phyloP scores from a whole-genome alignment of 2,329 filamentous ascomycete genomes.

The Aspergillus awamori region DNA sequence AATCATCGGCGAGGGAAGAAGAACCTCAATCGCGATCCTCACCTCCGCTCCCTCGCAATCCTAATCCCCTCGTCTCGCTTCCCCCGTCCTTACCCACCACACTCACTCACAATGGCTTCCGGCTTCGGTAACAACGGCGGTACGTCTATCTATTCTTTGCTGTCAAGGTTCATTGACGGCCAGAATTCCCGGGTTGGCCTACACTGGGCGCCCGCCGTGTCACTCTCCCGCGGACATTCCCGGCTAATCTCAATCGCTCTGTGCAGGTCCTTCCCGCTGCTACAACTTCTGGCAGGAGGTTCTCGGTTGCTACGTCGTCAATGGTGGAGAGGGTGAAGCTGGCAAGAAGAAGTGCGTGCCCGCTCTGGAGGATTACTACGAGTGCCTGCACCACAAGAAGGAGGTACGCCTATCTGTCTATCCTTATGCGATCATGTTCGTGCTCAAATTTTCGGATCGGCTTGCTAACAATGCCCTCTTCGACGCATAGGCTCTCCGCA shows the following conservation, averaged over 20 bases:
- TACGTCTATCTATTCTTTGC: slow-evolving; percentile 35
- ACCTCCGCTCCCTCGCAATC: slow-evolving; percentile 23
- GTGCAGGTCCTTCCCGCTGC: slow-evolving; percentile 73
- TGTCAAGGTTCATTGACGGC: slow-evolving; percentile 7
- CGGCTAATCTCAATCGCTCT: slow-evolving; percentile 27
- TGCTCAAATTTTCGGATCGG: neutral
- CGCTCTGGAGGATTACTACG: slow-evolving; percentile 93
- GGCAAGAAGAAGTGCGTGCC: slow-evolving; percentile 87
- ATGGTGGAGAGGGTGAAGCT: slow-evolving; percentile 76
- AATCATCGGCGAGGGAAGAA: slow-evolving; percentile 31
- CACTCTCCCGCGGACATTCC: slow-evolving; percentile 20
- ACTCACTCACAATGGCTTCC: slow-evolving; percentile 49
- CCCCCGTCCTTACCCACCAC: slow-evolving; percentile 24
- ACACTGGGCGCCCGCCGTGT: slow-evolving; percentile 20
- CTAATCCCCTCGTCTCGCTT: slow-evolving; percentile 24
- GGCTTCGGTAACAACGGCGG: slow-evolving; percentile 59
- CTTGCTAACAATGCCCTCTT: neutral
- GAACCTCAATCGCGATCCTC: slow-evolving; percentile 34
- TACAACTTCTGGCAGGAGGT: slow-evolving; percentile 99
- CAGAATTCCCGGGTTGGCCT: slow-evolving; percentile 17
- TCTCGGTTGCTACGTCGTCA: slow-evolving; percentile 96
- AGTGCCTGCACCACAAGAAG: slow-evolving; percentile 98
- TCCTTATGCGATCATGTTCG: neutral
- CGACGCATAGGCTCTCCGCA: slow-evolving; percentile 70
- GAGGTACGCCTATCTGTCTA: slow-evolving; percentile 65